These are phyloP conservation scores for Fraxinus latifolia DNA, from an alignment of 305 asterid species.

Conservation along the genomic window DNA sequence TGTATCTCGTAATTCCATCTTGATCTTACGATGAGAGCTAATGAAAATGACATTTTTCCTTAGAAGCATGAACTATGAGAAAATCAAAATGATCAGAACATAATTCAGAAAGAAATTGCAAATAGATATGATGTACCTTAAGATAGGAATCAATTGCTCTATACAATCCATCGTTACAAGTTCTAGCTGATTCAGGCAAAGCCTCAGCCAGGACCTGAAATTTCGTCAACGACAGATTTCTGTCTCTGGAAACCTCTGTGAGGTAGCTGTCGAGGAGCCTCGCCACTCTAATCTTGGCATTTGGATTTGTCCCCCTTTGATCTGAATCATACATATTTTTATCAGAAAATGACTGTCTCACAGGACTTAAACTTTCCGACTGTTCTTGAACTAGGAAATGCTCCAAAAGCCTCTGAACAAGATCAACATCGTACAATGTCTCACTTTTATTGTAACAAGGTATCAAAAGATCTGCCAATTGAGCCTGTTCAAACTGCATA, in stretches of 20 bases:
- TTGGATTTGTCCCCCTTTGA: conserved; percentile 45
- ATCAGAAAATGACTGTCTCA: conserved; percentile 51
- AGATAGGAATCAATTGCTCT: conserved; percentile 91
- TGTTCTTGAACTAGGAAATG: conserved; percentile 88
- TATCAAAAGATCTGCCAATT: conserved; percentile 66
- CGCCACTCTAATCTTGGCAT: conserved; percentile 81
- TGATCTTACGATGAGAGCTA: background rate
- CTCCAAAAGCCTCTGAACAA: conserved; percentile 87
- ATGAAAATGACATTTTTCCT: background rate
- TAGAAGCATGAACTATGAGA: background rate
- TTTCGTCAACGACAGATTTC: conserved; percentile 61
- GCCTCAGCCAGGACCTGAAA: conserved; percentile 92
- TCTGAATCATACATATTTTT: conserved; percentile 47
- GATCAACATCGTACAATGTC: conserved; percentile 70
- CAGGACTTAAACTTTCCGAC: conserved; percentile 68
- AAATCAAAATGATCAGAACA: background rate
- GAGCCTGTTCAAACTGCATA: conserved; percentile 88
- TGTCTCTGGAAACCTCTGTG: conserved; percentile 81
- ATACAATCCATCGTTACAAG: conserved; percentile 78
- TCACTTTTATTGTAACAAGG: conserved; percentile 64
- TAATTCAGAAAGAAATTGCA: background rate
- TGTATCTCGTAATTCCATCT: background rate
- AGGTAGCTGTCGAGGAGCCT: conserved; percentile 82
- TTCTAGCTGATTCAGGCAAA: conserved; percentile 79
- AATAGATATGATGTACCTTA: conserved; percentile 45